Base-by-base conservation (phyloP, 768 basidiomycete genomes). In the Amanita fuliginea region DNA sequence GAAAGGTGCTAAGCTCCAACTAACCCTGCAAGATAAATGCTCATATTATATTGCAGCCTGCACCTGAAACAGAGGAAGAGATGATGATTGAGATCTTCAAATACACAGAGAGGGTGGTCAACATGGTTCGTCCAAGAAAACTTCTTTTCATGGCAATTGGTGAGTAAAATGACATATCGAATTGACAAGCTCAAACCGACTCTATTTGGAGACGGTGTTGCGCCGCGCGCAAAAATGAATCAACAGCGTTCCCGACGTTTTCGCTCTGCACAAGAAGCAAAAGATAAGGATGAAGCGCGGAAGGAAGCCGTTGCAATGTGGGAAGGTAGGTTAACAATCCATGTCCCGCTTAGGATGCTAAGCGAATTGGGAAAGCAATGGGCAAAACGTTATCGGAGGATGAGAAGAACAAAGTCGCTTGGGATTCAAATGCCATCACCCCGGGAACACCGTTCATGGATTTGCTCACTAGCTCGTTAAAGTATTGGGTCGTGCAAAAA, bases 401-500 rank as follows among this genome's bases (percentile, higher is more conserved):
- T 37, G 90, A 90, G 50, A 84, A 81, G 63, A 77, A 81, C 55
- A 85, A 89, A 65, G 81, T 84, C 60, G 67, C 86, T 1, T 99
- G 96, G 96, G 96, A 99, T 63, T 87, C 90, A 1, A 99, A 99
- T 64, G 96, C 96, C 36, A 99, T 99, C 60, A 99, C 96, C 0
- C 96, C 96, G 11, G 96, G 92, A 2, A 99, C 96, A 14, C 96
- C 96, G 0, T 99, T 99, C 69, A 99, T 99, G 96, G 80, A 84
- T 53, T 74, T 98, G 4, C 73, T 99, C 26, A 90, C 96, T 2
- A 59, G 75, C 13, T 93, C 90, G 4, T 67, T 99, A 47, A 80
- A 93, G 47, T 99, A 97, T 61, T 99, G 96, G 96, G 88, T 97
- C 1, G 88, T 86, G 1, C 77, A 87, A 58, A 98, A 98, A 65